Base-by-base conservation (phyloP, 805 yeast genomes). In the Metschnikowia bowlesiae region DNA sequence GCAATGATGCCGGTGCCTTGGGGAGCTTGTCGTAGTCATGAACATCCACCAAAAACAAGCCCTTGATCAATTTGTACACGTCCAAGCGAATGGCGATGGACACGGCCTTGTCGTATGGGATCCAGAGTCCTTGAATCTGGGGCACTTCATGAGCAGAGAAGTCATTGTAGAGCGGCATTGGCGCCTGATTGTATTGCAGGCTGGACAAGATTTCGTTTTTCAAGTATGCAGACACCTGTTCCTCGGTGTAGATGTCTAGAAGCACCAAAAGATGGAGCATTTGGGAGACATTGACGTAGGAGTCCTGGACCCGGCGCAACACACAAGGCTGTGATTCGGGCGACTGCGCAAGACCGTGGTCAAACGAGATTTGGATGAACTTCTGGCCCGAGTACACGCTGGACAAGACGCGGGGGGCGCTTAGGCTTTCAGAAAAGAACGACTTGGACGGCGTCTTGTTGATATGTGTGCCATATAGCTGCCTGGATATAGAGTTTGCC, bases 101-200 rank as follows among this genome's bases (percentile, higher is more conserved):
- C 14, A 73, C 74, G 2, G 77, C 76, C 56, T 67, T 70, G 50
- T 73, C 78, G 60, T 71, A 73, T 11, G 77, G 69, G 26, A 73
- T 63, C 78, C 78, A 73, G 18, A 72, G 47, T 0, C 78, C 78
- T 32, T 64, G 57, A 33, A 73, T 51, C 37, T 53, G 55, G 4
- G 52, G 32, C 49, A 65, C 64, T 18, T 62, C 66, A 52, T 66
- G 67, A n/a, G 55, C 46, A 4, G 67, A 54, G 34, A 58, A 64
- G 59, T 73, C 75, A 46, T 62, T 60, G 49, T 54, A 62, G 11
- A 52, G 49, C 10, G 57, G 52, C 38, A 59, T 59, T 18, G 59
- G 53, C 6, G 57, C 47, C 32, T 49, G 50, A 34, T 39, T 49
- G 56, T 64, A 72, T 51, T 68, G 70, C 41, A 67, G 52, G 54